These are phyloP conservation scores for Pythium coloratum DNA, from an alignment of 352 stramenopile genomes.

Conservation along the genomic window DNA sequence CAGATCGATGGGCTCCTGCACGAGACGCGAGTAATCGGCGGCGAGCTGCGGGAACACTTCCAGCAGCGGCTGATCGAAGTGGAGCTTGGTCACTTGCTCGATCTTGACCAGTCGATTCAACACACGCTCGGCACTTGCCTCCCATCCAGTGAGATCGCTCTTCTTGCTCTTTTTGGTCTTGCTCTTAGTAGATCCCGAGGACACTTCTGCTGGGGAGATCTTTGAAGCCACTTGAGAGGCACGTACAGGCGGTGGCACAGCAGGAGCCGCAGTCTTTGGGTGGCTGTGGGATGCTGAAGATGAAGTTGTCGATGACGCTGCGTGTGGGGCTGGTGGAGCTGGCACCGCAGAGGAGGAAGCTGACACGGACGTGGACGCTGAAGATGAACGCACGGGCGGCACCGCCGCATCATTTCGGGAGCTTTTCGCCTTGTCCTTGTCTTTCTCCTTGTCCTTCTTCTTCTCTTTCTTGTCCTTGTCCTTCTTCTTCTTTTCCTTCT, in stretches of 20 bases:
- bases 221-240: conserved; percentile 32
- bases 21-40: conserved; percentile 60
- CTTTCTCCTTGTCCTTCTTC: conserved; percentile 32
- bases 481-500: conserved; percentile 60
- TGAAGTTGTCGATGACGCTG: not conserved
- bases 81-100: conserved; percentile 75
- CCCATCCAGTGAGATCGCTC: conserved; percentile 72
- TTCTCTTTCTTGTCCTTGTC: conserved; percentile 59
- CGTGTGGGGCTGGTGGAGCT: not conserved
- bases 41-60: conserved; percentile 74
- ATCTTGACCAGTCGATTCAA: conserved; percentile 76
- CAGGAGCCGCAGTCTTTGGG: not conserved
- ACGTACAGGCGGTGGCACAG: not conserved
- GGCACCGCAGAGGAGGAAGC: not conserved
- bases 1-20: conserved; percentile 82
- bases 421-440: conserved; percentile 11
- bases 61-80: conserved; percentile 76
- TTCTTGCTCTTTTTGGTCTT: conserved; percentile 82
- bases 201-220: conserved; percentile 29
- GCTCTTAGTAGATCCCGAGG: conserved; percentile 28
- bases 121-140: conserved; percentile 62
- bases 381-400: not conserved
- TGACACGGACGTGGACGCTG: not conserved
- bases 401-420: not conserved
- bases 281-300: not conserved